Percentiles rank a stretch among this genome's conserved stretches.
Conservation (phyloP, 495 filamentous ascomycete genomes). For the Penicillium simplicissimum region DNA sequence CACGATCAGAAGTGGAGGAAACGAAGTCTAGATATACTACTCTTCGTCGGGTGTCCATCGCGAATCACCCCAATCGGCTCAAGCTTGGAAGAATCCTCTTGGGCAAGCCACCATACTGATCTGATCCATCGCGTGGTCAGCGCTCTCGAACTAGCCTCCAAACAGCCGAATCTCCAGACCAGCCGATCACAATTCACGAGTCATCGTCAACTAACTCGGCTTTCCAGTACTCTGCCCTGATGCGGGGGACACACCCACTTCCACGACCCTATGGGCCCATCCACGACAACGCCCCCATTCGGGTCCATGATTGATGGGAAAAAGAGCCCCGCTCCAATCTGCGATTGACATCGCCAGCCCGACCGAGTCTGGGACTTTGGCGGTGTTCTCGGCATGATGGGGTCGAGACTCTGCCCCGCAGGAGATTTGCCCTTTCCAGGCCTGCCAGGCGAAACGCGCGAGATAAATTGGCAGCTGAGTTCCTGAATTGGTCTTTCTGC, state of each 20-base stretch:
- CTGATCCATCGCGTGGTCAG: slow-evolving; percentile 8
- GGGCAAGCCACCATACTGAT: slow-evolving; percentile 11
- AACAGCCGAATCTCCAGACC: not conserved
- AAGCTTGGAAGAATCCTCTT: slow-evolving; percentile 10
- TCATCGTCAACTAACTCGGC: not conserved
- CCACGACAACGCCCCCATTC: not conserved
- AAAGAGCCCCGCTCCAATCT: slow-evolving; percentile 13
- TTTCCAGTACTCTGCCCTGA: not conserved
- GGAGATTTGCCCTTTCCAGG: slow-evolving; percentile 32
- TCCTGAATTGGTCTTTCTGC: not conserved
- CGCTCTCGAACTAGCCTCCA: not conserved
- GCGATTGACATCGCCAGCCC: not conserved
- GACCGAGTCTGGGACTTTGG: too few species aligned
- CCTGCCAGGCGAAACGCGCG: not conserved
- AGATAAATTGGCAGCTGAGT: slow-evolving; percentile 3
- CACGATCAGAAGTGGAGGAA: not conserved
- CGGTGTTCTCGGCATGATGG: not conserved
- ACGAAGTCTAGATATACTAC: slow-evolving; percentile 6
- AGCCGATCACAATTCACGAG: not conserved
- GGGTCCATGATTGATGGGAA: slow-evolving; percentile 41
- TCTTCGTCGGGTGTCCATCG: not conserved
- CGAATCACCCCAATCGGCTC: too few species aligned
- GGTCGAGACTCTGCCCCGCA: slow-evolving; percentile 23
- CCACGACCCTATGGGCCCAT: too few species aligned
- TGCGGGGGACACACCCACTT: not conserved